Percentiles rank a stretch among this genome's conserved stretches.
Evolutionary conservation across 129 eudicot genomes (phyloP).

Genomic region (Tanacetum coccineum): DNA sequence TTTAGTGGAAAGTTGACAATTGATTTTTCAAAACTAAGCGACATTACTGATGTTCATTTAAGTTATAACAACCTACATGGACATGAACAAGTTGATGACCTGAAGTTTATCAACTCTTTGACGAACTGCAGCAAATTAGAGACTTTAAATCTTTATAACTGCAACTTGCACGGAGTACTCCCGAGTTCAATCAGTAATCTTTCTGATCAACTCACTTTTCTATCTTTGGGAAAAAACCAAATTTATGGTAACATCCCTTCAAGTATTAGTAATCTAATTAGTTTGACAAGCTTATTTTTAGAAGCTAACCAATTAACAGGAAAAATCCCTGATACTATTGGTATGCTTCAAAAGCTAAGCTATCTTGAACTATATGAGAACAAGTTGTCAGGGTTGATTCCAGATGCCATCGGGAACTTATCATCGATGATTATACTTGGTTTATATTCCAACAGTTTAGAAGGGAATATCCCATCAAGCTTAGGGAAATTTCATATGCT

Average conservation of each 20-base stretch:
- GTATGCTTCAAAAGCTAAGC: not conserved
- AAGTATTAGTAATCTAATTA: not conserved
- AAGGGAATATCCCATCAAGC: not conserved
- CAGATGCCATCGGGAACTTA: constrained; percentile 8
- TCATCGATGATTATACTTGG: not conserved
- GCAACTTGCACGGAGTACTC: not conserved
- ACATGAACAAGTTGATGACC: not conserved
- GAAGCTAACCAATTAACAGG: not conserved
- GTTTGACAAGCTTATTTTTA: not conserved
- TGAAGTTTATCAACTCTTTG: not conserved
- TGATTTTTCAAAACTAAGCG: not conserved
- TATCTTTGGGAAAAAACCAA: not conserved
- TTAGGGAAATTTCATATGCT: not conserved
- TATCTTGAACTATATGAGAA: not conserved
- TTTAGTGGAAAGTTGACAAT: not conserved
- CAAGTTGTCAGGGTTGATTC: not conserved
- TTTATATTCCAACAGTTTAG: constrained; percentile 1
- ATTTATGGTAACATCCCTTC: not conserved
- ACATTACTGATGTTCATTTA: not conserved
- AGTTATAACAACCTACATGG: not conserved
- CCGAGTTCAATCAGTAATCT: not conserved
- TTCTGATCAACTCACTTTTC: not conserved
- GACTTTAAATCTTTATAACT: not conserved
- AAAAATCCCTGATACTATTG: not conserved
- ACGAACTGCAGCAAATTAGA: not conserved